phyloP scores from a whole-genome alignment of 2,329 filamentous ascomycete species.

The Alternaria alternata region DNA sequence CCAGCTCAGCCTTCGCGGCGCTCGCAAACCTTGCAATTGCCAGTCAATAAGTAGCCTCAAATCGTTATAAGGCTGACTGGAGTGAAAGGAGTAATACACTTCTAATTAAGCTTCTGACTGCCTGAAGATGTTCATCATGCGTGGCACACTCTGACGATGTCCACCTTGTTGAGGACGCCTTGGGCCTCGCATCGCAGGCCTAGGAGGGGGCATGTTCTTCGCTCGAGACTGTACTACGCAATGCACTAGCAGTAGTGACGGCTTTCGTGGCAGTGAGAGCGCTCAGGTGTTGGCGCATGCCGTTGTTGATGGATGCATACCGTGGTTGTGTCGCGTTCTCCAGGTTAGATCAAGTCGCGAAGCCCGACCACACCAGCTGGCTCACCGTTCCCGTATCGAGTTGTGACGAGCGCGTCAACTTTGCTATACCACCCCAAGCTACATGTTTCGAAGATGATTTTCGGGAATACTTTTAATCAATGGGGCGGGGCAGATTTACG shows the following conservation, averaged over 20 bases:
- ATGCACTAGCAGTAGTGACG: neutral
- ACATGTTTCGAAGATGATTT: neutral
- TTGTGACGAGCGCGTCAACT: constrained; percentile 10
- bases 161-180: constrained; percentile 18
- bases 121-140: constrained; percentile 18
- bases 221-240: constrained; percentile 1
- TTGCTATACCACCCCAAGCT: constrained; percentile 1
- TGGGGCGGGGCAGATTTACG: constrained; percentile 12
- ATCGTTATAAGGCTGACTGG: constrained; percentile 44
- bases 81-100: constrained; percentile 26
- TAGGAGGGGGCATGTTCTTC: constrained; percentile 6
- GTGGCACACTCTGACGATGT: constrained; percentile 17
- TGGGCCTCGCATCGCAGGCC: constrained; percentile 19
- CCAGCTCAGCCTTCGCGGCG: constrained; percentile 32
- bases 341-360: neutral
- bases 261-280: neutral
- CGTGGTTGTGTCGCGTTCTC: neutral
- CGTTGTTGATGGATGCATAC: neutral
- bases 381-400: constrained; percentile 9
- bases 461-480: constrained; percentile 2
- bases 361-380: neutral
- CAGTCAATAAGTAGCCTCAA: constrained; percentile 33
- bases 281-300: neutral
- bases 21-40: constrained; percentile 22
- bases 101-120: constrained; percentile 24